phyloP scores from a whole-genome alignment of 306 rosid species.

The Castanopsis chinensis region DNA sequence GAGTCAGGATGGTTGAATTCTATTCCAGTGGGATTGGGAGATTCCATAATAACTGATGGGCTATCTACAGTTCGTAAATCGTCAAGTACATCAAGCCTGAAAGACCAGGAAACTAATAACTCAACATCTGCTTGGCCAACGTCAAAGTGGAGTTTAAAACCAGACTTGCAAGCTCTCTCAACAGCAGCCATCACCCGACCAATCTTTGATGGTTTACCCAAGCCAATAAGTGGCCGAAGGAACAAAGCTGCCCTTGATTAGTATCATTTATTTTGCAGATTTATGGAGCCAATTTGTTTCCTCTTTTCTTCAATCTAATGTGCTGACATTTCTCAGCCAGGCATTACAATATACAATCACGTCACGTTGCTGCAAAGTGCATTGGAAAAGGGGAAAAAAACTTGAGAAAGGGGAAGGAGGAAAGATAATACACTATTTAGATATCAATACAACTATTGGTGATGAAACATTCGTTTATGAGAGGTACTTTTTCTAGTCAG shows the following conservation, averaged over 20 bases:
- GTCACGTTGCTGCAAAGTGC: conserved; percentile 30
- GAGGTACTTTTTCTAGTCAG: conserved; percentile 6
- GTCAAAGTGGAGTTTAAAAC: conserved; percentile 62
- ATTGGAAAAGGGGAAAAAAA: conserved; percentile 20
- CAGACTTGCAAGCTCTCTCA: conserved; percentile 65
- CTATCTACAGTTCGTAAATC: conserved; percentile 59
- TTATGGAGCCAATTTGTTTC: conserved; percentile 28
- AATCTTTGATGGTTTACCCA: conserved; percentile 81
- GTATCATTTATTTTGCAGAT: conserved; percentile 21
- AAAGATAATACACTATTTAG: conserved; percentile 31
- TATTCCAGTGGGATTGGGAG: conserved; percentile 67
- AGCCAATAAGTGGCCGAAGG: conserved; percentile 74
- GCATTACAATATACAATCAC: conserved; percentile 24
- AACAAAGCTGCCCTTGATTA: conserved; percentile 84
- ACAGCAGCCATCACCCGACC: conserved; percentile 55
- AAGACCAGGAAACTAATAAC: conserved; percentile 62
- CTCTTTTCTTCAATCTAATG: conserved; percentile 19
- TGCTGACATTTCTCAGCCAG: conserved; percentile 12
- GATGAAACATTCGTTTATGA: conserved; percentile 20
- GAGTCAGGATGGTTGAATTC: conserved; percentile 65
- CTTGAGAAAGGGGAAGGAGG: conserved; percentile 7
- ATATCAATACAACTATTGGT: conserved; percentile 25
- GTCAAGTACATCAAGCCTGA: conserved; percentile 60
- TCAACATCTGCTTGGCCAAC: conserved; percentile 56
- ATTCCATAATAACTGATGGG: conserved; percentile 53